These are phyloP conservation scores for Toxicodendron radicans DNA, from an alignment of 345 rosid species.

Conservation along the genomic window DNA sequence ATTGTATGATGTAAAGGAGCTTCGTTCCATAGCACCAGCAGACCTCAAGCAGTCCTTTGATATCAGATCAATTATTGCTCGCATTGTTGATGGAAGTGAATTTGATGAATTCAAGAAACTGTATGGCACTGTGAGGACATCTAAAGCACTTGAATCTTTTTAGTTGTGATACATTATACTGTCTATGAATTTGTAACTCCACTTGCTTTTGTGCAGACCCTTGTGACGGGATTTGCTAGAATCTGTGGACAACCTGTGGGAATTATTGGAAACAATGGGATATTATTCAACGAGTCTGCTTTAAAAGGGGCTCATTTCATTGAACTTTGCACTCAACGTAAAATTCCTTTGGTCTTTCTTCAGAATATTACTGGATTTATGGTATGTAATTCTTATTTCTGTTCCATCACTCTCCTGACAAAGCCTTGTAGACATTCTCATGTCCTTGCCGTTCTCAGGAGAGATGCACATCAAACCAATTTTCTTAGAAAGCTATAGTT, in stretches of 20 bases:
- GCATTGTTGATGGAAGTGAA: constrained; percentile 92
- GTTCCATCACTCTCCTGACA: constrained; percentile 9
- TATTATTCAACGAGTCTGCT: constrained; percentile 91
- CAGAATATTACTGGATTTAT: constrained; percentile 97
- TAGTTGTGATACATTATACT: constrained; percentile 6
- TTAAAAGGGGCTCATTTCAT: constrained; percentile 95
- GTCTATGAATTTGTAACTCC: constrained; percentile 12
- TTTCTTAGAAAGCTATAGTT: not conserved
- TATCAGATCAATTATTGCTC: constrained; percentile 86
- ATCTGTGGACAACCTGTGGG: constrained; percentile 87
- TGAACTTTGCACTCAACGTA: constrained; percentile 83
- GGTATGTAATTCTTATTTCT: constrained; percentile 41
- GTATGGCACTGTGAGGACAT: constrained; percentile 87
- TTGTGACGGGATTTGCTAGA: constrained; percentile 87
- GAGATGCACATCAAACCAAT: constrained; percentile 2
- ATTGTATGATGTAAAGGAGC: constrained; percentile 73
- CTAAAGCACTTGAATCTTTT: constrained; percentile 13
- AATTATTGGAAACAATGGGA: constrained; percentile 90
- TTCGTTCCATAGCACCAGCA: constrained; percentile 83
- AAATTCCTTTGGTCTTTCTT: constrained; percentile 86
- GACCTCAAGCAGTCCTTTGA: constrained; percentile 93
- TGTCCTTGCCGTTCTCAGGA: not conserved
- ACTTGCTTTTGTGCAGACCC: constrained; percentile 57
- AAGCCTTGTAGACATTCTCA: not conserved
- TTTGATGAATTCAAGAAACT: constrained; percentile 97